phyloP scores from a whole-genome alignment of 2,329 filamentous ascomycete species.

The Cordyceps militaris region DNA sequence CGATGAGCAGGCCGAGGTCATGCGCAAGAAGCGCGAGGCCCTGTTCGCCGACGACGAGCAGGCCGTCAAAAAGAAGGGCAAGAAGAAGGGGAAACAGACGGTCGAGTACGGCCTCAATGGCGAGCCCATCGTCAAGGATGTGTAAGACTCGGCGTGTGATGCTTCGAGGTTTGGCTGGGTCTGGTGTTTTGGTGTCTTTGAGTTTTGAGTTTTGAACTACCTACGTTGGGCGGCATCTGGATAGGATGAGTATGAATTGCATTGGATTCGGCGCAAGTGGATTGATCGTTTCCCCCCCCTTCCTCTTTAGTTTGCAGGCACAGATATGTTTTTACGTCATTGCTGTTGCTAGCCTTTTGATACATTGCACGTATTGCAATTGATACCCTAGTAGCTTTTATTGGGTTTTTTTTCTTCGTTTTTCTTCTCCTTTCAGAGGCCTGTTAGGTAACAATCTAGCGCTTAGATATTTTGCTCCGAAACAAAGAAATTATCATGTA shows the following conservation, averaged over 20 bases:
- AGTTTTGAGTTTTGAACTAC: neutral
- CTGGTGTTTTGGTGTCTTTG: neutral
- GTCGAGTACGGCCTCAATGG: slow-evolving; percentile 31
- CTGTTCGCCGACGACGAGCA: slow-evolving; percentile 38
- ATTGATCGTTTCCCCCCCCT: neutral
- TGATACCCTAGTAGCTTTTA: neutral
- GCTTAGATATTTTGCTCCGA: neutral
- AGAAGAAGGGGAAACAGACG: slow-evolving; percentile 26
- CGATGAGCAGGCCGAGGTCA: slow-evolving; percentile 42
- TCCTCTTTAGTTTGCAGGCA: neutral
- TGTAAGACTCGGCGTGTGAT: slow-evolving; percentile 9
- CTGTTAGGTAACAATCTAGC: neutral
- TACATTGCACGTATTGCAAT: neutral
- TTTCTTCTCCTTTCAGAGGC: neutral
- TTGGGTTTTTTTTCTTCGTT: neutral
- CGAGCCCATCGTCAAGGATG: slow-evolving; percentile 26
- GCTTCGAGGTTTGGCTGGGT: neutral
- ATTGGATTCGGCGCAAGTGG: neutral
- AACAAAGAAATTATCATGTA: neutral
- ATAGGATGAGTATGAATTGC: neutral
- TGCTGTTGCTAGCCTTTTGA: neutral
- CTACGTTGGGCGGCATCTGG: no score
- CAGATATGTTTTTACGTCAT: slow-evolving; percentile 11
- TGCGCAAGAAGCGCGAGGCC: slow-evolving; percentile 41
- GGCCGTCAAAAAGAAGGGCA: slow-evolving; percentile 27